Evolutionary conservation across 2,329 filamentous ascomycete species (phyloP), one percentile per base, ranked within the genome.

Genomic region (Fusarium denticulatum): DNA sequence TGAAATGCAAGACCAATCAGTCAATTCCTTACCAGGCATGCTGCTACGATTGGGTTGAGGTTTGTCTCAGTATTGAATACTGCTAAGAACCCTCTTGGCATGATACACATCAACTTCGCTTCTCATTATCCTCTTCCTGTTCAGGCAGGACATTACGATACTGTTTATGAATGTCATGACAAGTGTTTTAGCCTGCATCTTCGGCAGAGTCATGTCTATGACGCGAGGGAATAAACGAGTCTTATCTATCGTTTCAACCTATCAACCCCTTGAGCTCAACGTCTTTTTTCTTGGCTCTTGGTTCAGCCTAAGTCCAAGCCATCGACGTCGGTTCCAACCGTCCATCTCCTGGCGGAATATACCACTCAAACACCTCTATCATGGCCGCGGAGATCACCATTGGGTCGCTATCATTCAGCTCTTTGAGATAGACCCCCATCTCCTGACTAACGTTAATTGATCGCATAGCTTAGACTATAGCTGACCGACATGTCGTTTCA

Each of bases 401-500:
- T 67, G 42, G 28, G 37, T 43, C 47, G 42, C 49, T 56, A 47
- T 52, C 40, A 32, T 60, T 60, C 58, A 71, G 32, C 62, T 64
- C 45, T 60, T 34, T 34, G 24, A 71, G 59, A 74, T 57, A 59
- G 56, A 52, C 67, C 70, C 60, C 61, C 58, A 71, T 64, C 32
- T 58, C 30, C 58, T 72, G 71, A 74, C 71, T 64, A 64, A 34
- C 30, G 30, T 34, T 24, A 50, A 74, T 68, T 40, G 36, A 68
- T 55, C 56, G 53, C 40, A 52, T 52, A 26, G 30, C 32, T 34
- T 30, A 52, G 47, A 36, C 46, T 60, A 43, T 72, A 42, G 67
- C 58, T 74, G 71, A 74, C 71, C 71, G 71, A 74, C 71, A 49
- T 60, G 42, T 46, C 28, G 53, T 71, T 74, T 69, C 71, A 74